These are phyloP conservation scores for Crithidia thermophila DNA, from an alignment of 208 protist genomes.

Conservation along the genomic window DNA sequence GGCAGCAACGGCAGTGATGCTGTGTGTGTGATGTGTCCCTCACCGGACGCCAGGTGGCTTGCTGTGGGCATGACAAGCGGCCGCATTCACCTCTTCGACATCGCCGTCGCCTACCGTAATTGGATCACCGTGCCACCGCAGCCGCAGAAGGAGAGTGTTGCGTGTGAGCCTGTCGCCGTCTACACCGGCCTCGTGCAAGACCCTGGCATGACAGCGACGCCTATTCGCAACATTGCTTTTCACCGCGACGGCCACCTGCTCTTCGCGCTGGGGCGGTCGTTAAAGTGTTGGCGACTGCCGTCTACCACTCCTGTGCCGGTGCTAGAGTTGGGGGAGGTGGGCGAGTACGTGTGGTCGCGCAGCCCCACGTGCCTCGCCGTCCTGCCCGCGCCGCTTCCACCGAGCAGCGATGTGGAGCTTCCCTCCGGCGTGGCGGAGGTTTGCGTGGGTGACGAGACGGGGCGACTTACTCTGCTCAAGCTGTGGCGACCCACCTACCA, in stretches of 20 bases:
- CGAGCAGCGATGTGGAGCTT: slow-evolving; percentile 27
- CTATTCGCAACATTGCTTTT: slow-evolving; percentile 17
- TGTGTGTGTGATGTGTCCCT: slow-evolving; percentile 8
- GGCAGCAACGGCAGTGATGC: not conserved
- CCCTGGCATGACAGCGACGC: slow-evolving; percentile 5
- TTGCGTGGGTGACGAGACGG: slow-evolving; percentile 61
- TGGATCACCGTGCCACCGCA: not conserved
- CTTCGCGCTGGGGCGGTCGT: slow-evolving; percentile 21
- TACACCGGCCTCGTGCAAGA: slow-evolving; percentile 26
- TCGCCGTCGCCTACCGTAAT: slow-evolving; percentile 11
- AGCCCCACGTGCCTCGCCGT: slow-evolving; percentile 27
- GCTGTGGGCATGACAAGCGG: slow-evolving; percentile 26
- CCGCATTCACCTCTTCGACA: slow-evolving; percentile 29
- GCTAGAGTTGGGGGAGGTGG: not conserved
- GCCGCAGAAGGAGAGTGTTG: slow-evolving; percentile 8
- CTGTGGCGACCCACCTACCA: slow-evolving; percentile 38
- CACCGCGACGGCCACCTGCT: slow-evolving; percentile 18
- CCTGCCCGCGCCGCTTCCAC: slow-evolving; percentile 13
- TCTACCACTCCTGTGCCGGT: not conserved
- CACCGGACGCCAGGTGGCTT: slow-evolving; percentile 31
- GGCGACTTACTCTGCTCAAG: slow-evolving; percentile 54
- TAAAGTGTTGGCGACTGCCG: slow-evolving; percentile 31
- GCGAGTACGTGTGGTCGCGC: slow-evolving; percentile 25
- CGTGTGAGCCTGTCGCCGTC: slow-evolving; percentile 8
- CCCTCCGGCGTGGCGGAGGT: slow-evolving; percentile 27